These are phyloP conservation scores for Aspergillus tamarii DNA, from an alignment of 2,329 filamentous ascomycete species.

Conservation along the genomic window DNA sequence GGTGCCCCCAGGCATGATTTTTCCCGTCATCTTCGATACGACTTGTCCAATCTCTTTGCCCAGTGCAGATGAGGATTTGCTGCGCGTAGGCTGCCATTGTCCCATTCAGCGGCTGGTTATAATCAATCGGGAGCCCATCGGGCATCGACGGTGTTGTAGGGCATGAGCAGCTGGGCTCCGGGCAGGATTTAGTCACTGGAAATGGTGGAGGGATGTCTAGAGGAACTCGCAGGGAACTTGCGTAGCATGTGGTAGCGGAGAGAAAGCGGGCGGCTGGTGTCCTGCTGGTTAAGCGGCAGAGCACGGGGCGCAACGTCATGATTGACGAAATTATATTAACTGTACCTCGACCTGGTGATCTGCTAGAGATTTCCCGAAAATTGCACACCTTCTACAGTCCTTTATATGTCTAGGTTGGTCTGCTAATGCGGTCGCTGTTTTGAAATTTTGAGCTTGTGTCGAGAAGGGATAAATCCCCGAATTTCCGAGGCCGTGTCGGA, in stretches of 20 bases:
- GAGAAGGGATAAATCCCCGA: constrained; percentile 11
- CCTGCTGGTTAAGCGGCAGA: constrained; percentile 8
- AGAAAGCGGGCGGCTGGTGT: constrained; percentile 21
- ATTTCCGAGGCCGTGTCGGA: constrained; percentile 22
- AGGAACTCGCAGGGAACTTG: constrained; percentile 28
- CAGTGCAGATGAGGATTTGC: constrained; percentile 83
- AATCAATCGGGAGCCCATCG: constrained; percentile 73
- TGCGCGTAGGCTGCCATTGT: constrained; percentile 78
- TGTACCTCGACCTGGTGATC: not conserved
- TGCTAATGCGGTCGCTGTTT: not conserved
- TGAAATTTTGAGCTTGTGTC: not conserved
- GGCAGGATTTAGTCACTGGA: constrained; percentile 62
- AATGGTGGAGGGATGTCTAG: constrained; percentile 47
- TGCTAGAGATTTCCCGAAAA: not conserved
- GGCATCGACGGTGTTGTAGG: constrained; percentile 72
- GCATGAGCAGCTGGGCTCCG: constrained; percentile 75
- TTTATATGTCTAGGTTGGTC: not conserved
- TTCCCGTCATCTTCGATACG: constrained; percentile 79
- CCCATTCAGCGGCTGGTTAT: constrained; percentile 69
- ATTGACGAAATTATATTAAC: not conserved
- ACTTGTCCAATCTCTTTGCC: constrained; percentile 77
- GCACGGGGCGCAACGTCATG: constrained; percentile 8
- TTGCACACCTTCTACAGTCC: not conserved
- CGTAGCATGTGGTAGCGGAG: constrained; percentile 25
- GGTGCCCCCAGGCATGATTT: constrained; percentile 47